Evolutionary conservation across 129 eudicot genomes (phyloP).

Genomic region (Erigeron canadensis): DNA sequence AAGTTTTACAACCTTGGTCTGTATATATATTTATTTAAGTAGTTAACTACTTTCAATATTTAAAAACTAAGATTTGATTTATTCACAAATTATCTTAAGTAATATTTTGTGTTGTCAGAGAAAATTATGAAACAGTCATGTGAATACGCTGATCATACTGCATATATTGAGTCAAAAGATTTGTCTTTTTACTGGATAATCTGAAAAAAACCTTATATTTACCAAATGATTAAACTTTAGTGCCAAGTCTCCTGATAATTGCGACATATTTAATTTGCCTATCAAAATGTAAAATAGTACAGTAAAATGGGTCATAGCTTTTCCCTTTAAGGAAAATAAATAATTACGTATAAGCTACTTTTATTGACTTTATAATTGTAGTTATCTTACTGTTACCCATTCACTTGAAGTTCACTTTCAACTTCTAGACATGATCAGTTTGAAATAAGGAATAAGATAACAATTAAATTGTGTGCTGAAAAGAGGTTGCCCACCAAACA

Average conservation of each 20-base stretch:
- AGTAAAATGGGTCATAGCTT: constrained; percentile 1
- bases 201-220: too few species aligned
- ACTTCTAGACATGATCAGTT: not conserved
- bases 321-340: not conserved
- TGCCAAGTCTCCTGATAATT: not conserved
- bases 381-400: constrained; percentile 12
- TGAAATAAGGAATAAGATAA: constrained; percentile 2
- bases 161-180: too few species aligned
- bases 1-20: too few species aligned
- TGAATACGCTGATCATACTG: too few species aligned
- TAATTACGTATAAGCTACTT: not conserved
- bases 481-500: constrained; percentile 12
- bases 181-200: too few species aligned
- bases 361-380: not conserved
- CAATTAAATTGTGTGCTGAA: not conserved
- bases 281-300: not conserved
- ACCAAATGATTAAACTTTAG: constrained; percentile 15
- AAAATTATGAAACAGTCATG: too few species aligned
- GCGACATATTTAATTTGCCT: not conserved
- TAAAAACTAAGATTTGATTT: too few species aligned
- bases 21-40: too few species aligned
- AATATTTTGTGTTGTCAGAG: too few species aligned
- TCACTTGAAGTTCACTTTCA: constrained; percentile 4
- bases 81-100: too few species aligned
- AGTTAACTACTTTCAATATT: too few species aligned